These are phyloP conservation scores for Ustilago hordei DNA, from an alignment of 1,284 basidiomycete genomes.

Conservation along the genomic window DNA sequence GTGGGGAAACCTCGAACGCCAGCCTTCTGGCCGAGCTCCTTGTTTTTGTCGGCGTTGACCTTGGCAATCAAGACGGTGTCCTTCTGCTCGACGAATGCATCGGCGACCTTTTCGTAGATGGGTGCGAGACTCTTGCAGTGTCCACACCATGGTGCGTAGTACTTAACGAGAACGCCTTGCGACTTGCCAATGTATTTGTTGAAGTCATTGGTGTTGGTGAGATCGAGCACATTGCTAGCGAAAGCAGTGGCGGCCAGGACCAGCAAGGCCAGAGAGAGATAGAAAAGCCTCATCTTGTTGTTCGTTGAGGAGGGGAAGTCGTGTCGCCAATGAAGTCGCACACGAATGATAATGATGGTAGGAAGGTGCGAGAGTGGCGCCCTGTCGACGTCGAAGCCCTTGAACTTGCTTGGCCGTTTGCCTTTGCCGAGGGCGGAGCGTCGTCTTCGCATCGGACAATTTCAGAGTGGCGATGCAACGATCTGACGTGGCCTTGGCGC, in stretches of 20 bases:
- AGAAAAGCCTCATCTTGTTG: conserved; percentile 40
- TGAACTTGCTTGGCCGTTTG: not conserved
- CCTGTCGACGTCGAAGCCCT: not conserved
- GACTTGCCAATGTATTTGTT: conserved; percentile 58
- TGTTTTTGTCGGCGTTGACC: conserved; percentile 90
- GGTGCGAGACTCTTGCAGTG: conserved; percentile 82
- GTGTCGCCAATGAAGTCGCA: conserved; percentile 16
- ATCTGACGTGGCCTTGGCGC: conserved; percentile 29
- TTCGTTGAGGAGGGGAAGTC: not conserved
- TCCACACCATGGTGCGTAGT: conserved; percentile 69
- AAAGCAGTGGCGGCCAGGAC: conserved; percentile 40
- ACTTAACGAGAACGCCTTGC: conserved; percentile 63
- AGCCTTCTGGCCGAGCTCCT: conserved; percentile 76
- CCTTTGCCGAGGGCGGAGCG: conserved; percentile 3
- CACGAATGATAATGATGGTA: conserved; percentile 10
- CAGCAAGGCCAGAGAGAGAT: conserved; percentile 28
- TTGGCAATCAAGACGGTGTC: conserved; percentile 90
- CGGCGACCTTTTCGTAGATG: conserved; percentile 86
- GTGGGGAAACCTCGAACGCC: conserved; percentile 89
- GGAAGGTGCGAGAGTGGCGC: not conserved
- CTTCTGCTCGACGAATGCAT: conserved; percentile 78
- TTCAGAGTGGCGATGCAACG: conserved; percentile 14
- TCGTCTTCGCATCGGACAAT: conserved; percentile 23
- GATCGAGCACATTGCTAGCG: conserved; percentile 62
- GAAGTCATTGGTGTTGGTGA: conserved; percentile 62